Base-by-base conservation (phyloP, 1,284 basidiomycete genomes). In the Retiboletus flavoniger region DNA sequence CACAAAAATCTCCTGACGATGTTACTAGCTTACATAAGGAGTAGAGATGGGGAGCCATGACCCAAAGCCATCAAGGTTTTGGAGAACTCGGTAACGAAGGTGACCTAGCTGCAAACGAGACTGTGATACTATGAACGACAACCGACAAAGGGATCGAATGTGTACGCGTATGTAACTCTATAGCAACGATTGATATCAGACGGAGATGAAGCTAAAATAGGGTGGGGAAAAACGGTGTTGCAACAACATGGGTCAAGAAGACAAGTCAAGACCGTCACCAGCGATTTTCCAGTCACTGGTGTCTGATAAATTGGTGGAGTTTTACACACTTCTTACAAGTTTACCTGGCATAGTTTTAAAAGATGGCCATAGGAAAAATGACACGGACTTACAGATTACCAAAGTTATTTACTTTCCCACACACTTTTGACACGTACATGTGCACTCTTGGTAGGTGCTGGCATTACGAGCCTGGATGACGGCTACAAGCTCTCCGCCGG, bases 81-180 rank as follows among this genome's bases (percentile, higher is more conserved):
- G 32, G 24, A 44, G 31, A 43, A 38, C 11, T 40, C 26, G 29
- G 31, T 7, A 35, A 47, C 3, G 8, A 56, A 52, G 41, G 24
- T 31, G 44, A 48, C 47, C 42, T 51, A 41, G 17, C 6, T 29
- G 45, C 40, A 45, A 55, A 44, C 39, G 48, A 53, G 49, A 43
- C 38, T 42, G 45, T 50, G 40, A 40, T 48, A 17, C 51, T 43
- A 50, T 43, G 28, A 57, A 58, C 47, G 50, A 50, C 46, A 53
- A 50, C 45, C 46, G 44, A 58, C 28, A 32, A 46, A 53, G 49
- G 34, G 50, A 38, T 47, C 16, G 54, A 51, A 47, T 57, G 62
- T 68, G 53, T 69, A 70, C 69, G 68, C 53, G 49, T 71, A 67
- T 19, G 57, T 66, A 24, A 24, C 24, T 58, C 69, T 62, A 67